Evolutionary conservation across 2,329 filamentous ascomycete species (phyloP).

Genomic region (Lecanoromycetidae sp.): DNA sequence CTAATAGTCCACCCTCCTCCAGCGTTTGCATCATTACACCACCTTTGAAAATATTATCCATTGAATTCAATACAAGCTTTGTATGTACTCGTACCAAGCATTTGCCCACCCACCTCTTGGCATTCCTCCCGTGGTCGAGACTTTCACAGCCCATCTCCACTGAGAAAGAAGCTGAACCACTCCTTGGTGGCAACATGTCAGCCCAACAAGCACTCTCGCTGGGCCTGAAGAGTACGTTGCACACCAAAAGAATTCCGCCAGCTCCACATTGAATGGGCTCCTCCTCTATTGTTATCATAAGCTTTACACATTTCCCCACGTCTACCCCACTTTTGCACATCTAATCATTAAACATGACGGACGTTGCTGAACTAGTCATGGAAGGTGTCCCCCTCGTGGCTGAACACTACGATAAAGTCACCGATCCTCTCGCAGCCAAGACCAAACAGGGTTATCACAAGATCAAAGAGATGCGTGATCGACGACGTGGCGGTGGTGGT

Average conservation of each 20-base stretch:
- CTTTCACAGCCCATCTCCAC: not conserved
- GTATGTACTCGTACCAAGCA: slow-evolving; percentile 2
- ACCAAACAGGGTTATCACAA: slow-evolving; percentile 12
- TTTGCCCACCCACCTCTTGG: not conserved
- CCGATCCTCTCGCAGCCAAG: slow-evolving; percentile 15
- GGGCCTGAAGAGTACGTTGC: slow-evolving; percentile 55
- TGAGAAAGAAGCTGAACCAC: not conserved
- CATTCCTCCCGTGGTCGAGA: not conserved
- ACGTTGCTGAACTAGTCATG: slow-evolving; percentile 15
- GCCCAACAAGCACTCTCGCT: slow-evolving; percentile 72
- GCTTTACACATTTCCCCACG: not conserved
- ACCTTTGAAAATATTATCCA: not conserved
- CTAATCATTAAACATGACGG: slow-evolving; percentile 7
- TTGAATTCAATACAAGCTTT: no score
- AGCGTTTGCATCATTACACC: no score
- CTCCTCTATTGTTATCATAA: not conserved
- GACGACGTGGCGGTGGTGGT: not conserved
- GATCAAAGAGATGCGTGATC: slow-evolving; percentile 11
- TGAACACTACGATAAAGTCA: slow-evolving; percentile 18
- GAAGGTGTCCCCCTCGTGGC: slow-evolving; percentile 13
- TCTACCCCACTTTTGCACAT: not conserved
- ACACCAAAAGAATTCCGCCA: no score
- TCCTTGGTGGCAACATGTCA: slow-evolving; percentile 30
- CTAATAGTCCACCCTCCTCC: no score
- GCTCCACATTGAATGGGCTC: no score